phyloP scores from a whole-genome alignment of 805 yeast species.

The Metschnikowia santaceciliae region DNA sequence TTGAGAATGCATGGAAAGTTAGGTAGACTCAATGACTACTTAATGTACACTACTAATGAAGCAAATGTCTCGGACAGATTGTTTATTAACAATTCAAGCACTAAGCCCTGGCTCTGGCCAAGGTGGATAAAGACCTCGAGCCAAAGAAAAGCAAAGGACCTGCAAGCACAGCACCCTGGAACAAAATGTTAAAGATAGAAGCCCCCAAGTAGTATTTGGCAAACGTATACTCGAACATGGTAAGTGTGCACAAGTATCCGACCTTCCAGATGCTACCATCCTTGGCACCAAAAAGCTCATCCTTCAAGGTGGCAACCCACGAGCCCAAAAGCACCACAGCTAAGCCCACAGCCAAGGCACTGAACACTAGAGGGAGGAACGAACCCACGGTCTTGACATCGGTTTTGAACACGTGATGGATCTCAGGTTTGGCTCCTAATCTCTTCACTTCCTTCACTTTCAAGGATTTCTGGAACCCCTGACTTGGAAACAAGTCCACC shows the following conservation, averaged over 20 bases:
- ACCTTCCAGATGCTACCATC: conserved; percentile 27
- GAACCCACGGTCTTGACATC: conserved; percentile 52
- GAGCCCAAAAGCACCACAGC: conserved; percentile 40
- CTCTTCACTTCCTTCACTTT: conserved; percentile 28
- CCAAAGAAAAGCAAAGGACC: conserved; percentile 59
- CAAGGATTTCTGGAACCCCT: conserved; percentile 22
- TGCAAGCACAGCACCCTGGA: conserved; percentile 44
- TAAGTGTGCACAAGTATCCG: conserved; percentile 46
- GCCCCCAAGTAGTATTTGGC: conserved; percentile 55
- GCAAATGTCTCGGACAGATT: too few species aligned
- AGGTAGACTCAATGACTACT: too few species aligned
- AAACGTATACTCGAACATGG: conserved; percentile 51
- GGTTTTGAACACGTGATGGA: conserved; percentile 55
- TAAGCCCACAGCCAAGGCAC: conserved; percentile 39
- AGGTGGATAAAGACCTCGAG: conserved; percentile 57
- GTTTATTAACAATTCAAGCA: neutral
- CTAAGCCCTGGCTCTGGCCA: conserved; percentile 28
- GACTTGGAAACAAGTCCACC: conserved; percentile 30
- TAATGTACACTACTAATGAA: too few species aligned
- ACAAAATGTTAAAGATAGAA: conserved; percentile 57
- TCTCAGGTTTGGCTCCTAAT: conserved; percentile 54
- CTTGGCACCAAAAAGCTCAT: conserved; percentile 24
- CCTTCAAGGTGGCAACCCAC: conserved; percentile 36
- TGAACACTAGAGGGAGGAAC: conserved; percentile 49
- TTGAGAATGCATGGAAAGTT: too few species aligned